Evolutionary conservation across 495 filamentous ascomycete genomes (phyloP), one percentile per base, ranked within the genome.

Genomic region (Penicillium silybi): DNA sequence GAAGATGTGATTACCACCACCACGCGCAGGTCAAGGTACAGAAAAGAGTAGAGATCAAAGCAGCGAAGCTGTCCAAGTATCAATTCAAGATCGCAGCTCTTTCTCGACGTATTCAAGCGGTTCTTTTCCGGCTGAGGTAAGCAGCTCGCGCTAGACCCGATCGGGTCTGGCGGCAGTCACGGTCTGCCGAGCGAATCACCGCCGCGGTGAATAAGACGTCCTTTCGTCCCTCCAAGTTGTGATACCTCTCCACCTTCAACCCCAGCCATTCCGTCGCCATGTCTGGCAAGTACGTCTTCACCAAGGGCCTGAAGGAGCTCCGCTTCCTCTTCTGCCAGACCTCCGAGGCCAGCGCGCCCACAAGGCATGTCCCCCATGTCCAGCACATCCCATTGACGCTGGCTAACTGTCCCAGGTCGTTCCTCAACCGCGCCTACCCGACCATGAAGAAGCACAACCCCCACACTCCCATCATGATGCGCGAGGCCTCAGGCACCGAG

Each of bases 381-480:
- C 23, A 20, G 35, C 38, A 23, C 26, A 10, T 3, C 6, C 27
- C 51, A 39, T 17, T 19, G 18, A 35, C 16, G 1, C 42, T 58
- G 29, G 42, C 45, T 66, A 47, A 66, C 52, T 52, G 20, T 13
- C 27, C 10, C 37, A 98, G 93, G 70, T 82, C 86, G 11, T 98
- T 98, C 79, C 77, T 98, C 44, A 84, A 85, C 52, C 83, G 87
- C 68, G 88, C 92, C 48, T 98, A 98, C 73, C 95, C 93, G 6
- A 92, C 88, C 59, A 97, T 98, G 92, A 98, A 98, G 83, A 95
- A 95, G 81, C 85, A 93, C 78, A 97, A 98, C 75, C 93, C 93
- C 9, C 74, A 90, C 69, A 96, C 82, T 38, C 93, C 93, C 43
- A 97, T 98, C 71, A 74, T 98, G 78, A 81, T 98, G 45, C 88